Evolutionary conservation across 2,329 filamentous ascomycete species (phyloP).

Genomic region (Akanthomyces uredinophilus): DNA sequence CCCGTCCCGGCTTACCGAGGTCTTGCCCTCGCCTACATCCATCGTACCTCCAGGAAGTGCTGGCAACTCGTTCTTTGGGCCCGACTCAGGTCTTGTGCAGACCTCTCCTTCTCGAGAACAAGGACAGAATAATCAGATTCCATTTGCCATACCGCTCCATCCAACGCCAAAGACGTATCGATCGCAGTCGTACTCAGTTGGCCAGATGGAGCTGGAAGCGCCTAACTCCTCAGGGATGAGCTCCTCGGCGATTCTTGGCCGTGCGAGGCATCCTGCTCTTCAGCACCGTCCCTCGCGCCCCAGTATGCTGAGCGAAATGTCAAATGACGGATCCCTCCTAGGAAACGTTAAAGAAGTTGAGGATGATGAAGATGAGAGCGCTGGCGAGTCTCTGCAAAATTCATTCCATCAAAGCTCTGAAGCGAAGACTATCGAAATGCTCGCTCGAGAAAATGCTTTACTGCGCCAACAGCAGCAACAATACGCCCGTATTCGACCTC

Average conservation of each 20-base stretch:
- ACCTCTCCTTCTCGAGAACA: slow-evolving; percentile 49
- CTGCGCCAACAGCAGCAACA: slow-evolving; percentile 50
- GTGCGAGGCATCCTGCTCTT: slow-evolving; percentile 59
- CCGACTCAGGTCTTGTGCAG: slow-evolving; percentile 42
- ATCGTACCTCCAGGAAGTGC: slow-evolving; percentile 43
- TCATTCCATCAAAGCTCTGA: slow-evolving; percentile 51
- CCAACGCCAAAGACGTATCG: slow-evolving; percentile 89
- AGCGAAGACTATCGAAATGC: slow-evolving; percentile 58
- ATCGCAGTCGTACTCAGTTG: slow-evolving; percentile 94
- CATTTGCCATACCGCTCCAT: slow-evolving; percentile 81
- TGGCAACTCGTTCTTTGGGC: slow-evolving; percentile 43
- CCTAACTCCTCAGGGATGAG: slow-evolving; percentile 36
- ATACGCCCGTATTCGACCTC: slow-evolving; percentile 51
- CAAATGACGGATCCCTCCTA: slow-evolving; percentile 55
- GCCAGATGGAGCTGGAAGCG: slow-evolving; percentile 72
- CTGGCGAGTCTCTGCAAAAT: slow-evolving; percentile 44
- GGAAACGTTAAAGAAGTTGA: slow-evolving; percentile 67
- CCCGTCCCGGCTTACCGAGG: slow-evolving; percentile 67
- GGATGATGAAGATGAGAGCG: slow-evolving; percentile 57
- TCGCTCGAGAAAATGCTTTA: slow-evolving; percentile 58
- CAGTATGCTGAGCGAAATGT: slow-evolving; percentile 70
- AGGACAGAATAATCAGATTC: slow-evolving; percentile 61
- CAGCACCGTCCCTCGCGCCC: slow-evolving; percentile 78
- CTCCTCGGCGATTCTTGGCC: slow-evolving; percentile 46
- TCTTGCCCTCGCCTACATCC: slow-evolving; percentile 70